Conservation (phyloP, 116 monocot genomes). For the Phalaenopsis hybrid region DNA sequence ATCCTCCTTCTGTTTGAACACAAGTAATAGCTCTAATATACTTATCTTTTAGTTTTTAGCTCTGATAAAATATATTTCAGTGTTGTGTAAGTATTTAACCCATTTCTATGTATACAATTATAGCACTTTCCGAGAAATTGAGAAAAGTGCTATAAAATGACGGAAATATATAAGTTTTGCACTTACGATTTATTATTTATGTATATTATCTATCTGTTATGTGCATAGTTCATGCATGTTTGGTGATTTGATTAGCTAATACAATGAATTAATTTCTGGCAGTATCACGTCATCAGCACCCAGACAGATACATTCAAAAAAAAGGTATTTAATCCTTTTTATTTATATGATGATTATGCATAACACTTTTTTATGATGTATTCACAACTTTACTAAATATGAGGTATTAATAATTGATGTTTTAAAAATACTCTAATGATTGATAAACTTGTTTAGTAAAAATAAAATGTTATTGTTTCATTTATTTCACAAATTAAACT, state of each 20-base stretch:
- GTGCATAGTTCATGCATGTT: not conserved
- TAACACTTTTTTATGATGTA: not conserved
- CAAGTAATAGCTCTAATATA: no score
- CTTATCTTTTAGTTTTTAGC: no score
- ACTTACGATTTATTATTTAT: not conserved
- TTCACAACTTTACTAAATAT: not conserved
- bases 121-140: not conserved
- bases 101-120: not conserved
- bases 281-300: slow-evolving; percentile 56
- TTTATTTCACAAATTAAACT: not conserved
- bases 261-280: slow-evolving; percentile 15
- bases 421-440: not conserved
- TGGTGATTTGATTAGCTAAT: not conserved
- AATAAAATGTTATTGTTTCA: not conserved
- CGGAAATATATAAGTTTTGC: not conserved
- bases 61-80: not conserved
- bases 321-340: slow-evolving; percentile 30
- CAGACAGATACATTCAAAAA: slow-evolving; percentile 67
- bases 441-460: not conserved
- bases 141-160: not conserved
- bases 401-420: not conserved
- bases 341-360: not conserved
- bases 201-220: not conserved
- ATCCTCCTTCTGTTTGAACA: no score
- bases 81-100: not conserved